These are phyloP conservation scores for Hippophae rhamnoides DNA, from an alignment of 306 rosid species.

Conservation along the genomic window DNA sequence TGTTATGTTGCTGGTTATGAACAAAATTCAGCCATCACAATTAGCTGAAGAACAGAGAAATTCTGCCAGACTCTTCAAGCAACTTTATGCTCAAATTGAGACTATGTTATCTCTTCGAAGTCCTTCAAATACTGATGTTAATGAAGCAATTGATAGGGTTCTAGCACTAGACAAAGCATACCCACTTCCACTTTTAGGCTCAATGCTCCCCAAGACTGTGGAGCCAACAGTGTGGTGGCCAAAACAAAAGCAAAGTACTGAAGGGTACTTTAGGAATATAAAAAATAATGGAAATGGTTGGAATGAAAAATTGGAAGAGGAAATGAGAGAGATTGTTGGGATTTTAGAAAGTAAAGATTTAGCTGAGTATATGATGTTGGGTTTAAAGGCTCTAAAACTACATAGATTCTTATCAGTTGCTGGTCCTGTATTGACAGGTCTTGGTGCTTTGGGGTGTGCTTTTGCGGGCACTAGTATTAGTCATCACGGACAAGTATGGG, in stretches of 20 bases:
- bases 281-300: conserved; percentile 35
- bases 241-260: conserved; percentile 13
- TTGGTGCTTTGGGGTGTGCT: conserved; percentile 49
- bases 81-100: conserved; percentile 41
- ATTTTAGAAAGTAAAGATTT: conserved; percentile 40
- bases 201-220: conserved; percentile 51
- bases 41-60: conserved; percentile 68
- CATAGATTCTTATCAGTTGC: conserved; percentile 48
- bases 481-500: conserved; percentile 20
- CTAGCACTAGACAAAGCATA: conserved; percentile 71
- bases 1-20: conserved; percentile 47
- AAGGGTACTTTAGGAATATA: background rate
- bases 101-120: conserved; percentile 27
- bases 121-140: conserved; percentile 16
- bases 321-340: conserved; percentile 39
- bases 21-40: conserved; percentile 80
- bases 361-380: conserved; percentile 38
- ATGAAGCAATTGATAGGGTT: conserved; percentile 53
- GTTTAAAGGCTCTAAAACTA: conserved; percentile 29
- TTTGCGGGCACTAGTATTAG: conserved; percentile 20
- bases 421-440: conserved; percentile 51
- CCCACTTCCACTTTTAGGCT: conserved; percentile 71
- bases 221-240: conserved; percentile 90
- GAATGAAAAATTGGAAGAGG: conserved; percentile 45
- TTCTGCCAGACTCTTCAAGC: conserved; percentile 62